Percentiles rank a stretch among this genome's conserved stretches.
These are phyloP conservation scores for Heterobasidion annosum DNA, from an alignment of 1,284 basidiomycete species.

Conservation along the genomic window DNA sequence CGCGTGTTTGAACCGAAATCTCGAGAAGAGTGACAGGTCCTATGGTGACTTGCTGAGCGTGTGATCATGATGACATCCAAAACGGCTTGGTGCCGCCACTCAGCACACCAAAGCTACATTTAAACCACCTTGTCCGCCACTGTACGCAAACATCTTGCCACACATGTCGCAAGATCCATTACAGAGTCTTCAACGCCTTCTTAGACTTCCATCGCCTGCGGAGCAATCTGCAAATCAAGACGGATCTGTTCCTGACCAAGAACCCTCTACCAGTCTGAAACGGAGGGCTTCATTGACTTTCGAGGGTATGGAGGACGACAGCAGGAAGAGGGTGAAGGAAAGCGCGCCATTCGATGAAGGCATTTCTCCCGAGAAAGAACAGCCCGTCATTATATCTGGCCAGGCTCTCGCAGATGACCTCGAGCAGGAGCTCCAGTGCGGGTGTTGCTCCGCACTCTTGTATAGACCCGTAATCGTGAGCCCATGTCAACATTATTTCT, in stretches of 20 bases:
- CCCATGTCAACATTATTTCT: slow-evolving; percentile 81
- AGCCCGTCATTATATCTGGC: slow-evolving; percentile 17
- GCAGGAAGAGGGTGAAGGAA: slow-evolving; percentile 54
- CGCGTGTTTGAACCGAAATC: background rate
- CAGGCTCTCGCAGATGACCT: slow-evolving; percentile 46
- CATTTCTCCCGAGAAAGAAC: slow-evolving; percentile 6
- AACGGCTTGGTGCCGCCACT: background rate
- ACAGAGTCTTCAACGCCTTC: background rate
- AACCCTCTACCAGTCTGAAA: slow-evolving; percentile 29
- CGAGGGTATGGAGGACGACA: slow-evolving; percentile 37
- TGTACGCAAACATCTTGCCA: background rate
- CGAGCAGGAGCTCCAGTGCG: slow-evolving; percentile 67
- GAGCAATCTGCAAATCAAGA: background rate
- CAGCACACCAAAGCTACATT: no score
- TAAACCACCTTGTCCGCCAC: background rate
- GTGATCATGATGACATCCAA: background rate
- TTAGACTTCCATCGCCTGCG: background rate
- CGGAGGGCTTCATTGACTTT: slow-evolving; percentile 54
- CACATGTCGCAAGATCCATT: background rate
- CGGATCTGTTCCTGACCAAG: slow-evolving; percentile 3
- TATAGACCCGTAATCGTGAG: slow-evolving; percentile 69
- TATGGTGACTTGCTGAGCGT: background rate
- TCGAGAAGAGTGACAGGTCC: background rate
- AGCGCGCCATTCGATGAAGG: slow-evolving; percentile 19
- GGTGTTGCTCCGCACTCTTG: slow-evolving; percentile 71